These are phyloP conservation scores for Penicillium sp. DNA, from an alignment of 2,329 filamentous ascomycete genomes.

Conservation along the genomic window DNA sequence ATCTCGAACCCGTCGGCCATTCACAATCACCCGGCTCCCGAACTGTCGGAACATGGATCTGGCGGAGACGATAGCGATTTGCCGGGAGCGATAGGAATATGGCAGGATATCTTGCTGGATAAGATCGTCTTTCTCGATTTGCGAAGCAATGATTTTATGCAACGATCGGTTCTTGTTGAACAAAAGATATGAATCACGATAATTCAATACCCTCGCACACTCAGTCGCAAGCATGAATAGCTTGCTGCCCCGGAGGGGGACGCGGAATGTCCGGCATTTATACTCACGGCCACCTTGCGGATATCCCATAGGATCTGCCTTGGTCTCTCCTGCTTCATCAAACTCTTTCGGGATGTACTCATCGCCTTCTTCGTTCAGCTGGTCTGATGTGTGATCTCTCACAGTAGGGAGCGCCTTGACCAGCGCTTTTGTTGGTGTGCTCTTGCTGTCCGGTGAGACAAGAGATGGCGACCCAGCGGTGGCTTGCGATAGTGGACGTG, in stretches of 20 bases:
- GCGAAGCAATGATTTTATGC: conserved; percentile 95
- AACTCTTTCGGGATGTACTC: conserved; percentile 93
- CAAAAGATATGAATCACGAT: conserved; percentile 93
- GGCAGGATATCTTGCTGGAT: conserved; percentile 93
- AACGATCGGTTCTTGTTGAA: conserved; percentile 98
- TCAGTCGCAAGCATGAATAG: conserved; percentile 99
- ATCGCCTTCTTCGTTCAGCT: conserved; percentile 82
- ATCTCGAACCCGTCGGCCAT: conserved; percentile 86
- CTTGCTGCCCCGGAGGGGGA: conserved; percentile 86
- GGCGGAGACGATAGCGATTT: conserved; percentile 97
- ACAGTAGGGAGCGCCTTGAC: conserved; percentile 95
- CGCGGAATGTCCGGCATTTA: conserved; percentile 87
- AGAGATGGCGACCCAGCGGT: conserved; percentile 54
- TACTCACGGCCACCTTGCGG: conserved; percentile 81
- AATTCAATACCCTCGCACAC: conserved; percentile 88
- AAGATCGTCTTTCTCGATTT: conserved; percentile 93
- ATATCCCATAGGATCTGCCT: conserved; percentile 80
- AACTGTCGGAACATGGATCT: conserved; percentile 99
- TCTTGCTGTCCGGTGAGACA: conserved; percentile 60
- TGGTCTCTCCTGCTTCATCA: conserved; percentile 90
- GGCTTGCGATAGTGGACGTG: conserved; percentile 36
- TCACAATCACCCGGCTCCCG: conserved; percentile 86
- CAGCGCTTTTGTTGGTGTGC: conserved; percentile 74
- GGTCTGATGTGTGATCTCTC: conserved; percentile 94
- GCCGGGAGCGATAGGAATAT: conserved; percentile 95